Evolutionary conservation across 2,329 filamentous ascomycete genomes (phyloP).

Genomic region (Fusarium brevicatenulatum): DNA sequence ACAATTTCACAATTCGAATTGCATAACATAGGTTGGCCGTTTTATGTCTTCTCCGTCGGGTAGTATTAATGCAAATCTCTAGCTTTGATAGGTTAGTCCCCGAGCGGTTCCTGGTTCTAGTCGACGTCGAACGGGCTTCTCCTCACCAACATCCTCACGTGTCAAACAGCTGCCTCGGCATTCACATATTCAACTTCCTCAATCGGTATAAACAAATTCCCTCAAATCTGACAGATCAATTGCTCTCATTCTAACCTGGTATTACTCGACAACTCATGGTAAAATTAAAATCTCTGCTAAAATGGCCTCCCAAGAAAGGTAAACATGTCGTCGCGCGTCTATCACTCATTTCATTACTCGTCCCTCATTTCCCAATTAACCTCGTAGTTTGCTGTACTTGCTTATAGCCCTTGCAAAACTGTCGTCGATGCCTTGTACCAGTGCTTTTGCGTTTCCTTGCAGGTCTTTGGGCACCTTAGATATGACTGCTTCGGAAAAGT

Average conservation of each 20-base stretch:
- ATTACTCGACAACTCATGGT: constrained; percentile 22
- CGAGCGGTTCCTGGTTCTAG: background rate
- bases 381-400: constrained; percentile 39
- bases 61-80: background rate
- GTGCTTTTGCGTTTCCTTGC: constrained; percentile 45
- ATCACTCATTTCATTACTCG: constrained; percentile 24
- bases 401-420: constrained; percentile 53
- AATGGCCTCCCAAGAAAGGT: constrained; percentile 24
- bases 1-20: background rate
- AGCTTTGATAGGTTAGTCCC: constrained; percentile 5
- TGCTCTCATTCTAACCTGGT: background rate
- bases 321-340: constrained; percentile 16
- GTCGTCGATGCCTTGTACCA: constrained; percentile 53
- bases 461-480: constrained; percentile 53
- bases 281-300: constrained; percentile 33
- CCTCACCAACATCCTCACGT: constrained; percentile 19
- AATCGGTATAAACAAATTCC: constrained; percentile 20
- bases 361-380: constrained; percentile 10
- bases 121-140: constrained; percentile 16
- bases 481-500: constrained; percentile 52
- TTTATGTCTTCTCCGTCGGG: background rate
- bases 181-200: constrained; percentile 14
- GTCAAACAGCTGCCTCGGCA: constrained; percentile 20
- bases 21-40: background rate
- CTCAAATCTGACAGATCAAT: constrained; percentile 15